Evolutionary conservation across 352 stramenopile genomes (phyloP).

Genomic region (Phytophthora lateralis): DNA sequence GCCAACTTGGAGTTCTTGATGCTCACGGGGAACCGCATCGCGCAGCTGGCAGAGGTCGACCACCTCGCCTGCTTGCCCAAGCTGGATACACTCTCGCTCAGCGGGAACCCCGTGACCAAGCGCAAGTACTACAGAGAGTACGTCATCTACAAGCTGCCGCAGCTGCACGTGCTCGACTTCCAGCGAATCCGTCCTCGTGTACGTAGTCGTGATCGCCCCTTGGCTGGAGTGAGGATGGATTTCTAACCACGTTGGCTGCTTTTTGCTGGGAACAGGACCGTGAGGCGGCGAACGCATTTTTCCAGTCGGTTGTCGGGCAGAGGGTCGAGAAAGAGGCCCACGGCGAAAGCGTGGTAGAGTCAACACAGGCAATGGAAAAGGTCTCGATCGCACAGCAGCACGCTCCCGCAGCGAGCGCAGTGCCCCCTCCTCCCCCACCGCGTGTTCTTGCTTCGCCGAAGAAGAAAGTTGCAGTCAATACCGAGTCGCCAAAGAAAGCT

Average conservation of each 20-base stretch:
- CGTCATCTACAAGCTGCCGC: constrained; percentile 90
- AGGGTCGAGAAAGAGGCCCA: constrained; percentile 62
- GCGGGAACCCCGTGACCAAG: constrained; percentile 91
- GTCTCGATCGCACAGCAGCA: constrained; percentile 40
- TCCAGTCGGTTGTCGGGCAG: constrained; percentile 77
- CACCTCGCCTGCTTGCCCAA: constrained; percentile 77
- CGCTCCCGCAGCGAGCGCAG: constrained; percentile 20
- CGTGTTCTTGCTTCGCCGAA: constrained; percentile 18
- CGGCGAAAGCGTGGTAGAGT: constrained; percentile 39
- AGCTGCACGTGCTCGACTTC: constrained; percentile 88
- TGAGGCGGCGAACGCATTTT: constrained; percentile 72
- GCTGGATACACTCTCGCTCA: constrained; percentile 84
- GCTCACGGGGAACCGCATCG: constrained; percentile 91
- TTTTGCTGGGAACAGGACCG: constrained; percentile 59
- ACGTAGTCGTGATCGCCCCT: constrained; percentile 17
- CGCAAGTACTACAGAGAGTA: constrained; percentile 93
- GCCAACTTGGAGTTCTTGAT: constrained; percentile 90
- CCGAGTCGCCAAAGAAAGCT: constrained; percentile 27
- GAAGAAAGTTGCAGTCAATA: constrained; percentile 13
- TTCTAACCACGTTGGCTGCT: neutral
- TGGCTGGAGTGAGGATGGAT: neutral
- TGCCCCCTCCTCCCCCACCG: constrained; percentile 38
- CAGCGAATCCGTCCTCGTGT: constrained; percentile 81
- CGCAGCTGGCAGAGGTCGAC: constrained; percentile 85
- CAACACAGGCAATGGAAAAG: constrained; percentile 55